Evolutionary conservation across 768 basidiomycete genomes (phyloP).

Genomic region (Mycena sanguinolenta): DNA sequence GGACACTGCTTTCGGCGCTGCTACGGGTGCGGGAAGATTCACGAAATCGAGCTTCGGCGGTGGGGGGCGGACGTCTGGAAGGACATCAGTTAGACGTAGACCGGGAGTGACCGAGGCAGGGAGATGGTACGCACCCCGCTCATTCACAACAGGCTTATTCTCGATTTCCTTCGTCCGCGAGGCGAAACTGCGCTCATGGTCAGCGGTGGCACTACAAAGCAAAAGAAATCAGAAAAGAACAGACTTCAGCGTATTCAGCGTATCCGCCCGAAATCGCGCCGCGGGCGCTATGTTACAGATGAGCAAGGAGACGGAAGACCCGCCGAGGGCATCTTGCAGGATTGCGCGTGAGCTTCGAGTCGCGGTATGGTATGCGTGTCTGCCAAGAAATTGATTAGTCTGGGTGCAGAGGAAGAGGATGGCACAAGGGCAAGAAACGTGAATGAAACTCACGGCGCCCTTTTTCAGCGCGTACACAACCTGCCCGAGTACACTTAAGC

Average conservation of each 20-base stretch:
- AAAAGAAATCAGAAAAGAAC: too few species aligned
- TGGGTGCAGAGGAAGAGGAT: neutral
- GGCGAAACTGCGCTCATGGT: slow-evolving; percentile 68
- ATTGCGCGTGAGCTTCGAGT: slow-evolving; percentile 91
- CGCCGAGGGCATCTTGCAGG: slow-evolving; percentile 91
- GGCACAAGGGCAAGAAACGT: neutral
- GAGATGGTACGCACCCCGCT: slow-evolving; percentile 80
- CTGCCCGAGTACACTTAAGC: slow-evolving; percentile 87
- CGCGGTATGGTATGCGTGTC: slow-evolving; percentile 89
- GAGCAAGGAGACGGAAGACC: slow-evolving; percentile 81
- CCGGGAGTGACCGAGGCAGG: slow-evolving; percentile 4
- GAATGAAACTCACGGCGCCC: slow-evolving; percentile 64
- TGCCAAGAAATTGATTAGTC: slow-evolving; percentile 42
- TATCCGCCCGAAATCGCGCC: slow-evolving; percentile 85
- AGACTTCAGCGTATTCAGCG: slow-evolving; percentile 95
- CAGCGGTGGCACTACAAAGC: neutral
- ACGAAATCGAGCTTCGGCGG: slow-evolving; percentile 22
- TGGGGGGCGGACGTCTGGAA: slow-evolving; percentile 66
- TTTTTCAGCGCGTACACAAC: slow-evolving; percentile 89
- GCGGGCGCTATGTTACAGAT: slow-evolving; percentile 93
- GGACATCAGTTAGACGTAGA: neutral
- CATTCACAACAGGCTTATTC: slow-evolving; percentile 84
- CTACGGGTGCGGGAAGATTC: too few species aligned
- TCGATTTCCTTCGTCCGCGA: slow-evolving; percentile 89
- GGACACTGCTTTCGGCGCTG: neutral